These are phyloP conservation scores for Yamadazyma atmosphaerica DNA, from an alignment of 1,139 yeast genomes.

Conservation along the genomic window DNA sequence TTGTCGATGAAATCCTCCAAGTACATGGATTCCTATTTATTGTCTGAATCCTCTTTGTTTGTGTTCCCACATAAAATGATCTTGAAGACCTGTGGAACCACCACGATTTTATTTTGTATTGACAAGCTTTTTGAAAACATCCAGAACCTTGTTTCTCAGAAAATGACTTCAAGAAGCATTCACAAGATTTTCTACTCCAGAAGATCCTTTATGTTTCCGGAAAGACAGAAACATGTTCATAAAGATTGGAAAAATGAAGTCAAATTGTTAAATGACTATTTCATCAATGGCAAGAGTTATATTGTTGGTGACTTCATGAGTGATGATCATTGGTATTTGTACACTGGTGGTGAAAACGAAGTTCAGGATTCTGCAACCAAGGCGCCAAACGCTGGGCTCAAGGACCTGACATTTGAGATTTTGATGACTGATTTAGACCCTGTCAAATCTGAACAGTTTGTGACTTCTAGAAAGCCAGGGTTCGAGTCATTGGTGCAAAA, in stretches of 20 bases:
- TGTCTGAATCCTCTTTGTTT: conserved; percentile 88
- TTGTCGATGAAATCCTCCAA: conserved; percentile 72
- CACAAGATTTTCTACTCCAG: conserved; percentile 85
- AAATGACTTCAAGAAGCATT: conserved; percentile 35
- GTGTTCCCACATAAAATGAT: conserved; percentile 85
- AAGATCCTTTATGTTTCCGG: conserved; percentile 91
- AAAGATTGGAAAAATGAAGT: conserved; percentile 85
- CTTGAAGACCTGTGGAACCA: conserved; percentile 94
- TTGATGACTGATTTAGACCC: conserved; percentile 85
- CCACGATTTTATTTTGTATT: conserved; percentile 82
- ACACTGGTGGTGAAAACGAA: conserved; percentile 51
- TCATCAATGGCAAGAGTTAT: conserved; percentile 66
- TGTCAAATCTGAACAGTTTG: conserved; percentile 58
- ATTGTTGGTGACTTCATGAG: conserved; percentile 74
- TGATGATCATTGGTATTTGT: conserved; percentile 90
- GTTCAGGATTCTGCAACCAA: background rate
- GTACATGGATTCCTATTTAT: conserved; percentile 76
- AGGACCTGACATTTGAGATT: conserved; percentile 83
- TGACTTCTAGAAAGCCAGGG: conserved; percentile 59
- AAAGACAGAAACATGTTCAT: conserved; percentile 78
- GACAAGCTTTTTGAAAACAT: conserved; percentile 56
- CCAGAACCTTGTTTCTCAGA: conserved; percentile 15
- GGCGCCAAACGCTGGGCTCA: conserved; percentile 2
- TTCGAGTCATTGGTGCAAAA: conserved; percentile 29
- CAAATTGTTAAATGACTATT: conserved; percentile 60